These are phyloP conservation scores for Adenanthera pavonina DNA, from an alignment of 306 rosid species.

Conservation along the genomic window DNA sequence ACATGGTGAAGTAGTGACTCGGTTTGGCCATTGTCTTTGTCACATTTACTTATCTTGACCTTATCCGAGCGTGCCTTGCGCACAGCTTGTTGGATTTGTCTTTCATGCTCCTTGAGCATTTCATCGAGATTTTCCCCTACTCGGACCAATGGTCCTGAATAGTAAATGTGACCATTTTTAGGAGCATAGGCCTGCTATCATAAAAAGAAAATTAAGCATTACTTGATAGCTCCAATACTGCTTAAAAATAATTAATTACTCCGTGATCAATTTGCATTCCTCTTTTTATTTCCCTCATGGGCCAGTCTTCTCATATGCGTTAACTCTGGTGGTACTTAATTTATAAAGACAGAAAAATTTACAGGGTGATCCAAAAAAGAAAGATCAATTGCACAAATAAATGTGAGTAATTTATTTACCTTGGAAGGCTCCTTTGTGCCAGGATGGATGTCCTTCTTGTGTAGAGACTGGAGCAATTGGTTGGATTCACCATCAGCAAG, in stretches of 20 bases:
- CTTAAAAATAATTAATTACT: neutral
- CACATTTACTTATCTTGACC: slow-evolving; percentile 47
- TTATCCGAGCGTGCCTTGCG: slow-evolving; percentile 76
- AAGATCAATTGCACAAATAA: slow-evolving; percentile 11
- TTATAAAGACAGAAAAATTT: neutral
- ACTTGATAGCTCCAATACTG: slow-evolving; percentile 31
- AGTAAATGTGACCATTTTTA: slow-evolving; percentile 62
- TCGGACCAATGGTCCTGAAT: slow-evolving; percentile 80
- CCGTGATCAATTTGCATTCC: neutral
- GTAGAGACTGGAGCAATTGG: slow-evolving; percentile 58
- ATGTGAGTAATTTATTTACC: slow-evolving; percentile 52
- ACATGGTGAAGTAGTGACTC: slow-evolving; percentile 57
- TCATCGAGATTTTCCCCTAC: slow-evolving; percentile 74
- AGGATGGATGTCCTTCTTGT: slow-evolving; percentile 55
- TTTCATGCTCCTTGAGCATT: slow-evolving; percentile 87
- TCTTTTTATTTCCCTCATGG: neutral
- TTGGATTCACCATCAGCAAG: slow-evolving; percentile 58
- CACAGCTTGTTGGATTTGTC: slow-evolving; percentile 72
- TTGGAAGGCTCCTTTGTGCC: slow-evolving; percentile 52
- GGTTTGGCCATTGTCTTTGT: slow-evolving; percentile 50
- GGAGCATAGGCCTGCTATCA: slow-evolving; percentile 52
- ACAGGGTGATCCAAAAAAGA: neutral
- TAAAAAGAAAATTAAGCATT: slow-evolving; percentile 36
- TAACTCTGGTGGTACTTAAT: neutral
- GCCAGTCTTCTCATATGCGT: neutral